Evolutionary conservation across 2,329 filamentous ascomycete genomes (phyloP).

Genomic region (Phaeosphaeria sp.): DNA sequence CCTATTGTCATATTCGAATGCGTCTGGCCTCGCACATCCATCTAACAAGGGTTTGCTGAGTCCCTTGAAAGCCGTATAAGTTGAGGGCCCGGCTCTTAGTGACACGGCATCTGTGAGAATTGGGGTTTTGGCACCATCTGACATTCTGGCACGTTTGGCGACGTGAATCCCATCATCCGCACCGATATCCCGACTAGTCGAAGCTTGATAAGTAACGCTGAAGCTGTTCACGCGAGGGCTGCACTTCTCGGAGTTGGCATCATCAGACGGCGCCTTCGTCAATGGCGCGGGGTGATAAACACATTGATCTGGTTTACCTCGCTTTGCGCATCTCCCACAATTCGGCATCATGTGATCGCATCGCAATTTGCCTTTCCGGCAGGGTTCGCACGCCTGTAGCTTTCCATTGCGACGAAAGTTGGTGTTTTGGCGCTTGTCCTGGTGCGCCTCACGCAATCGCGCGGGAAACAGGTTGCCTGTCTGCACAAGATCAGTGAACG

Average conservation of each 20-base stretch:
- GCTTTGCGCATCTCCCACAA: conserved; percentile 40
- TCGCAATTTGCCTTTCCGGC: conserved; percentile 43
- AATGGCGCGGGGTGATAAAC: conserved; percentile 47
- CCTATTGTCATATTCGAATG: conserved; percentile 15
- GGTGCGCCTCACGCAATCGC: conserved; percentile 31
- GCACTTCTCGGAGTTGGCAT: conserved; percentile 10
- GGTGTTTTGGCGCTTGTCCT: conserved; percentile 35
- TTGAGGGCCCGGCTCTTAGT: conserved; percentile 2
- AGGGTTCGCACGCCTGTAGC: conserved; percentile 47
- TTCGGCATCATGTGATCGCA: conserved; percentile 46
- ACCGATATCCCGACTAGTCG: not conserved
- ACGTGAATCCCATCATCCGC: not conserved
- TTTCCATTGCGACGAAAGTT: conserved; percentile 47
- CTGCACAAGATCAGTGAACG: conserved; percentile 9
- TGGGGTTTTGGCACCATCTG: not conserved
- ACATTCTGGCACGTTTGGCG: conserved; percentile 2
- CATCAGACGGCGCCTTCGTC: conserved; percentile 31
- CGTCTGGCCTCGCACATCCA: conserved; percentile 11
- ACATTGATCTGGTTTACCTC: conserved; percentile 37
- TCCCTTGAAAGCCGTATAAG: conserved; percentile 20
- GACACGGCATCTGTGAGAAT: not conserved
- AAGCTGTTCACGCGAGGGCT: conserved; percentile 13
- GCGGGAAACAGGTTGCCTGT: conserved; percentile 40
- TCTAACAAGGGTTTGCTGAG: conserved; percentile 21
- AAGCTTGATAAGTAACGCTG: conserved; percentile 4